Evolutionary conservation across 768 basidiomycete species (phyloP).

Genomic region (Boletus tylopilopsis): DNA sequence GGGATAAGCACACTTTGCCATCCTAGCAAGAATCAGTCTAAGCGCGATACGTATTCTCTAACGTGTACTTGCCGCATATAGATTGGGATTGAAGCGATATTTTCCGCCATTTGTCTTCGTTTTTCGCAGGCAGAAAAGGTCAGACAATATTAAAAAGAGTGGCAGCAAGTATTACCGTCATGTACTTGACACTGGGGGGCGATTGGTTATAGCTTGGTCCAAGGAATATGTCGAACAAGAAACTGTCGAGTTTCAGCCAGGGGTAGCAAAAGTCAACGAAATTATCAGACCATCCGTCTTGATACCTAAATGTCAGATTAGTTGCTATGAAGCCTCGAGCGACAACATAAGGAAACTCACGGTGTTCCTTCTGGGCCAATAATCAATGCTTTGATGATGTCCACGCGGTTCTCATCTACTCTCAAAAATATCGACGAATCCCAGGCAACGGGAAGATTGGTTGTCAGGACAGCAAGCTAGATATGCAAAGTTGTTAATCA

Average conservation of each 20-base stretch:
- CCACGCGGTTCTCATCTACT: conserved; percentile 89
- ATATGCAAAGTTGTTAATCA: conserved; percentile 10
- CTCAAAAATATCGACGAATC: conserved; percentile 90
- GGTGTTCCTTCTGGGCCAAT: conserved; percentile 94
- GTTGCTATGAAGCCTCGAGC: background rate
- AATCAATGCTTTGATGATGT: conserved; percentile 88
- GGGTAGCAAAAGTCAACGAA: background rate
- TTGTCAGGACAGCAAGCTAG: conserved; percentile 88
- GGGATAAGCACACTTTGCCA: conserved; percentile 90
- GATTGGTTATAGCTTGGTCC: conserved; percentile 84
- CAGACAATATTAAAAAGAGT: conserved; percentile 6
- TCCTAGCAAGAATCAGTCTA: conserved; percentile 46
- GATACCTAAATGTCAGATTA: conserved; percentile 48
- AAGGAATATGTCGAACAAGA: conserved; percentile 90
- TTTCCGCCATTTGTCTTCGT: conserved; percentile 82
- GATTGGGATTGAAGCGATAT: conserved; percentile 90
- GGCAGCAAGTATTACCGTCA: conserved; percentile 40
- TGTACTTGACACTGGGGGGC: conserved; percentile 73
- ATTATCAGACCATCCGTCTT: conserved; percentile 79
- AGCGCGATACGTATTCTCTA: background rate
- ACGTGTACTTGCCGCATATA: conserved; percentile 68
- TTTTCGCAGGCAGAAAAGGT: conserved; percentile 3
- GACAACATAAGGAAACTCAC: conserved; percentile 41
- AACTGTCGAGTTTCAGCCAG: conserved; percentile 34
- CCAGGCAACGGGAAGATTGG: conserved; percentile 93